Conservation (phyloP, 1,139 yeast species). For the Ashbya aceris region DNA sequence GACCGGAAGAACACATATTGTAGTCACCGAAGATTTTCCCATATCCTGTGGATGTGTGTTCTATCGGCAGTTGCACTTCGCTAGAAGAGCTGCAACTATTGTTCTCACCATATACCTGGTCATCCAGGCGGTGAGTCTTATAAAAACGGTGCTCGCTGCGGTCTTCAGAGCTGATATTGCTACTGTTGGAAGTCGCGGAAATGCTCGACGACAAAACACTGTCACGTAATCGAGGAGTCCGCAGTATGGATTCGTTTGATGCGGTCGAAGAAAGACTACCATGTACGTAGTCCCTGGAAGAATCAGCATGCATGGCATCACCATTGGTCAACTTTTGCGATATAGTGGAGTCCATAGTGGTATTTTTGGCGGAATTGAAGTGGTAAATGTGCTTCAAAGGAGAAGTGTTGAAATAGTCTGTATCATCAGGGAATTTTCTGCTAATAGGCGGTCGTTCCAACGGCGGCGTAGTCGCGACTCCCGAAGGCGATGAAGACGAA, state of each 20-base stretch:
- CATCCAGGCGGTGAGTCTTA: no score
- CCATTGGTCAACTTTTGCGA: no score
- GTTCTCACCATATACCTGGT: no score
- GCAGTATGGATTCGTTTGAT: not conserved
- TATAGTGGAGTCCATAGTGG: no score
- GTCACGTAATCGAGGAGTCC: not conserved
- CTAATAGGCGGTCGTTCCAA: slow-evolving; percentile 7
- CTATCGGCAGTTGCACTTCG: no score
- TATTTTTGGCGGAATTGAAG: slow-evolving; percentile 1
- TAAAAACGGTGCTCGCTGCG: not conserved
- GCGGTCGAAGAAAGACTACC: not conserved
- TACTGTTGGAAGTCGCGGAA: not conserved
- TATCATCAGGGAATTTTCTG: slow-evolving; percentile 24
- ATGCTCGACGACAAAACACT: not conserved
- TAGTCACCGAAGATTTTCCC: not conserved
- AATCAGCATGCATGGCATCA: not conserved
- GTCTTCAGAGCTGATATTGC: not conserved
- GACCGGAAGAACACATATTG: not conserved
- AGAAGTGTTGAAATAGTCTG: slow-evolving; percentile 28
- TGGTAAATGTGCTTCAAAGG: slow-evolving; percentile 24
- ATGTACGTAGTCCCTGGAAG: not conserved
- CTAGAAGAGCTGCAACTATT: no score
- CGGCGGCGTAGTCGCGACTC: not conserved
- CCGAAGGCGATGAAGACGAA: not conserved
- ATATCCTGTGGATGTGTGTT: not conserved